Base-by-base conservation (phyloP, 345 rosid genomes). In the Brassica juncea region DNA sequence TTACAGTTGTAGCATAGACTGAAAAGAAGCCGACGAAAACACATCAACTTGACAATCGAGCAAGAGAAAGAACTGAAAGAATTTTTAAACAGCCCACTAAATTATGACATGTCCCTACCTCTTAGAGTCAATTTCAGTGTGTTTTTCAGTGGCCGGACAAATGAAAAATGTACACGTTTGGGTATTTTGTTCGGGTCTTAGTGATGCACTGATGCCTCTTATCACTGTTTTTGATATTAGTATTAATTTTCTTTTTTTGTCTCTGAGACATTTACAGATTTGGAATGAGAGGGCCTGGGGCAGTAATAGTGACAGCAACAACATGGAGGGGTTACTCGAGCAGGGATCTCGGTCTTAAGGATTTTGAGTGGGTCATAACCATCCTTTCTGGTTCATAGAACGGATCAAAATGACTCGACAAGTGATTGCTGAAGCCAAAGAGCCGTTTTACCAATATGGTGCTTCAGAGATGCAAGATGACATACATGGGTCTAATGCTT, bases 381-480 rank as follows among this genome's bases (percentile, higher is more conserved):
- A 44, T 44, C 15, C 52, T 44, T 44, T 44, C 52, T 44, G 52
- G 52, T 44, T 12, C 15, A 44, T 44, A 44, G 52, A 44, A 44
- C 52, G 52, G 52, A 44, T 44, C 52, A 44, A 44, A 11, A 44
- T 44, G 5, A 44, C 52, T 47, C 16, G 16, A 47, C 54, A 47
- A 14, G 54, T 12, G 15, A 12, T 47, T 14, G 54, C 2, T 47
- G 44, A 39, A 39, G 44, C 16, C 16, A 12, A 47, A 47, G 54
- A 14, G n/a, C 16, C 16, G 5, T 14, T 12, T 47, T 4, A 12
- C 54, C 54, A 12, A 47, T 47, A 93, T 65, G 94, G 97, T 64
- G 87, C 89, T 5, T 65, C 91, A 54, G 99, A 90, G 85, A 93
- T 35, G 39, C 39, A 90, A 75, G 96, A 93, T 85, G 95, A 88